A percentile compares a stretch with the other conserved stretches of the same genome.
Conservation (phyloP, 1,139 yeast genomes). For the Entelexis paramagnoliae region DNA sequence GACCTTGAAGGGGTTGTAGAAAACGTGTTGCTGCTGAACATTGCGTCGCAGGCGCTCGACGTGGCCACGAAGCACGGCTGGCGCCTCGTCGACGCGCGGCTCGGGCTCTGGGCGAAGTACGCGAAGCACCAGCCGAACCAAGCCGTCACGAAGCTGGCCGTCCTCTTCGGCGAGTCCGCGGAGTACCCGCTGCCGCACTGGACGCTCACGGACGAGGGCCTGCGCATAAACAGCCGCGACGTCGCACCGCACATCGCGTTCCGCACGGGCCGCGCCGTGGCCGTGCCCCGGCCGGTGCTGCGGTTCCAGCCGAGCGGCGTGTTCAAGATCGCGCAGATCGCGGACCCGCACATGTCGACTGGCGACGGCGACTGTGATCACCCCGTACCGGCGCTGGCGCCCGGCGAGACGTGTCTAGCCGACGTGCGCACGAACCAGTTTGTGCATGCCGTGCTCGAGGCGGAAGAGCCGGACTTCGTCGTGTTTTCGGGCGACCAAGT, state of each 20-base stretch:
- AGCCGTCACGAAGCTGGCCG: conserved; percentile 43
- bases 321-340: conserved; percentile 71
- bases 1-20: conserved; percentile 18
- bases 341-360: conserved; percentile 76
- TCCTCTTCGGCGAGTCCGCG: conserved; percentile 62
- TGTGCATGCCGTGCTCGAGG: conserved; percentile 51
- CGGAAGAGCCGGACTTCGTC: conserved; percentile 69
- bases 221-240: conserved; percentile 18
- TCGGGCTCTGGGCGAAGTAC: conserved; percentile 43
- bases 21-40: conserved; percentile 5
- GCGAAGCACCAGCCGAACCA: conserved; percentile 32
- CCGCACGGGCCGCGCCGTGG: conserved; percentile 32
- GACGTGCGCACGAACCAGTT: conserved; percentile 59
- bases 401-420: conserved; percentile 49
- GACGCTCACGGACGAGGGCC: conserved; percentile 38
- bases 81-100: conserved; percentile 29
- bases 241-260: conserved; percentile 31
- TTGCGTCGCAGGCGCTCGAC: conserved; percentile 7
- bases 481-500: conserved; percentile 83
- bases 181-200: conserved; percentile 71
- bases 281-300: conserved; percentile 29
- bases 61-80: conserved; percentile 30
- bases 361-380: conserved; percentile 68
- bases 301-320: conserved; percentile 36
- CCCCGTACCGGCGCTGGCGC: conserved; percentile 44